These are phyloP conservation scores for Dictyostelium brefeldianum DNA, from an alignment of 78 protist species.

Conservation along the genomic window DNA sequence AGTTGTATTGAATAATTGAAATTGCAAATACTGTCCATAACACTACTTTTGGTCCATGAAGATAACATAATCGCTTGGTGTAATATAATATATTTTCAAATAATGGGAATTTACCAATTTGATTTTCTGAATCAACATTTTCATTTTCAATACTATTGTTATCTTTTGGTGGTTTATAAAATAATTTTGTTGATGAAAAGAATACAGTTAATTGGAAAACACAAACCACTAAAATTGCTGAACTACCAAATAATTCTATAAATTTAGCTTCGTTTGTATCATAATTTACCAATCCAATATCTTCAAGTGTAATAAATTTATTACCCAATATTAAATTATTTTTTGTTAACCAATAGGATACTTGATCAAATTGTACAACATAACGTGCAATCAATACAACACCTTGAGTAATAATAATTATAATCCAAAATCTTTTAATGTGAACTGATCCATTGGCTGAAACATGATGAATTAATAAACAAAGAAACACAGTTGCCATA, in stretches of 20 bases:
- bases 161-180: not conserved
- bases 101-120: not conserved
- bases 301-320: conserved; percentile 10
- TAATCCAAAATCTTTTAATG: conserved; percentile 63
- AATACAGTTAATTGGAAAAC: conserved; percentile 66
- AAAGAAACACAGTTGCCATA: conserved; percentile 61
- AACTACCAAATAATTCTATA: conserved; percentile 38
- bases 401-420: conserved; percentile 51
- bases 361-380: conserved; percentile 35
- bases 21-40: conserved; percentile 61
- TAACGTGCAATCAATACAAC: conserved; percentile 48
- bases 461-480: conserved; percentile 44
- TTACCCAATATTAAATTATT: not conserved
- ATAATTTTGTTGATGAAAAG: conserved; percentile 15
- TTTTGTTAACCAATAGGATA: not conserved
- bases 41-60: conserved; percentile 63
- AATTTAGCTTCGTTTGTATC: not conserved
- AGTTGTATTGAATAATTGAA: not conserved
- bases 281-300: conserved; percentile 40
- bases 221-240: conserved; percentile 35
- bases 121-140: not conserved
- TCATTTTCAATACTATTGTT: no score
- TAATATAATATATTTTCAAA: not conserved
- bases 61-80: not conserved
- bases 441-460: conserved; percentile 41